Percentiles rank a stretch among this genome's conserved stretches.
These are phyloP conservation scores for Irpex sp. DNA, from an alignment of 1,284 basidiomycete species.

Conservation along the genomic window DNA sequence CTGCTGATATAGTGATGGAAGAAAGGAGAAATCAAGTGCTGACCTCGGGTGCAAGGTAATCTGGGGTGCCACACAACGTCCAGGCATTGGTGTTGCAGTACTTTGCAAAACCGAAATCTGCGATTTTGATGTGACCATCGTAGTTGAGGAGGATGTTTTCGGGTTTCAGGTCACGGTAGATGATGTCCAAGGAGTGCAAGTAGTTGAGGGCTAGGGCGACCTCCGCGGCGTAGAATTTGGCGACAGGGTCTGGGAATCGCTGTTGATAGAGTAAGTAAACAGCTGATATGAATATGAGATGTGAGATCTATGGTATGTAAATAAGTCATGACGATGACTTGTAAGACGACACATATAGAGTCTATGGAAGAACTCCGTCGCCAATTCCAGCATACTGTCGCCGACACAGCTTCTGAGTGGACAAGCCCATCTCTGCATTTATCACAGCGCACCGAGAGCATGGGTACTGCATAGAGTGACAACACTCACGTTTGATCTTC, in stretches of 20 bases:
- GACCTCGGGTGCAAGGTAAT: slow-evolving; percentile 92
- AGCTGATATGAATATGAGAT: background rate
- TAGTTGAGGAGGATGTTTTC: slow-evolving; percentile 93
- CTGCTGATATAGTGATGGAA: background rate
- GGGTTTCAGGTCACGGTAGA: slow-evolving; percentile 97
- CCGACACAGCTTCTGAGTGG: too few relatives aligned
- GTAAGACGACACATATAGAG: too few relatives aligned
- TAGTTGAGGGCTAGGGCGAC: slow-evolving; percentile 94
- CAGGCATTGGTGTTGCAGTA: slow-evolving; percentile 87
- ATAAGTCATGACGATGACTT: background rate
- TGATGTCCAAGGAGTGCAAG: slow-evolving; percentile 86
- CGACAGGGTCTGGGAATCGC: slow-evolving; percentile 97
- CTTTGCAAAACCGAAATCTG: slow-evolving; percentile 98
- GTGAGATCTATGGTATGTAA: background rate
- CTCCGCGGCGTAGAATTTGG: slow-evolving; percentile 98
- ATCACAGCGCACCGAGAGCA: background rate
- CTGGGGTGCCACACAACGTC: slow-evolving; percentile 97
- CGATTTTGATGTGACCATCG: slow-evolving; percentile 97
- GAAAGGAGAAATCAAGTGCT: slow-evolving; percentile 9
- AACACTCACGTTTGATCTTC: slow-evolving; percentile 78
- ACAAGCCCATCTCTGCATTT: background rate
- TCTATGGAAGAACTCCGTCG: too few relatives aligned
- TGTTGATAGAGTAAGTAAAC: slow-evolving; percentile 27
- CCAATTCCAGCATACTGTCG: too few relatives aligned
- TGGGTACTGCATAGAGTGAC: background rate